A percentile compares a stretch with the other conserved stretches of the same genome.
Evolutionary conservation across 73 alveolate species (phyloP).

Genomic region (Symbiodinium natans): DNA sequence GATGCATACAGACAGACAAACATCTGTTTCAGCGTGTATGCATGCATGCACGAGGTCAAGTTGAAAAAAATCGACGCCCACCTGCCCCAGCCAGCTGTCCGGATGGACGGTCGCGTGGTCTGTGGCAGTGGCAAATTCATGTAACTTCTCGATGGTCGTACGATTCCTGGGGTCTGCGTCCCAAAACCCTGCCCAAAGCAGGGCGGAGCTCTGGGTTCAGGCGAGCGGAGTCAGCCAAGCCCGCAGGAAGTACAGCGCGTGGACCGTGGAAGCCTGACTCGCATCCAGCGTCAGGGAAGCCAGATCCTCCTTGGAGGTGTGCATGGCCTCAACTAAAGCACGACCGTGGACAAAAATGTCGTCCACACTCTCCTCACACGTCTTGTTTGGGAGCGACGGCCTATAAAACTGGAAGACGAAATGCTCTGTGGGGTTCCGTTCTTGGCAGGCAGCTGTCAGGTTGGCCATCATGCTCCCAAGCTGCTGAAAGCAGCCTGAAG

Average conservation of each 20-base stretch:
- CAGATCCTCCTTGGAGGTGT: background rate
- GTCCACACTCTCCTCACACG: background rate
- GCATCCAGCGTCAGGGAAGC: background rate
- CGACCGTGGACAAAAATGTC: background rate
- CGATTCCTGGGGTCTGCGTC: background rate
- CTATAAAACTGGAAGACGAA: background rate
- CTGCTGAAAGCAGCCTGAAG: background rate
- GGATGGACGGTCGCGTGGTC: slow-evolving; percentile 22
- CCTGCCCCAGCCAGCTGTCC: slow-evolving; percentile 12
- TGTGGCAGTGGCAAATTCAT: background rate
- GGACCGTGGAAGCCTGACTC: background rate
- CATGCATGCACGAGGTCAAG: too few species aligned
- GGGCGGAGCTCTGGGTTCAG: background rate
- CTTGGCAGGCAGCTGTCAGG: background rate
- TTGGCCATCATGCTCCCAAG: background rate
- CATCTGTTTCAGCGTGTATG: too few species aligned
- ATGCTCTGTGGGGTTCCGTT: background rate
- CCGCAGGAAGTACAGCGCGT: background rate
- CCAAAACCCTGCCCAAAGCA: background rate
- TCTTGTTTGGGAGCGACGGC: background rate
- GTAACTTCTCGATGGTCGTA: background rate
- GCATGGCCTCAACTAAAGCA: background rate
- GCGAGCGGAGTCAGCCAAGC: background rate
- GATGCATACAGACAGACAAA: too few species aligned
- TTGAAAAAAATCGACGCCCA: too few species aligned